Conservation (phyloP, 306 rosid genomes). For the Quercus mongolica region DNA sequence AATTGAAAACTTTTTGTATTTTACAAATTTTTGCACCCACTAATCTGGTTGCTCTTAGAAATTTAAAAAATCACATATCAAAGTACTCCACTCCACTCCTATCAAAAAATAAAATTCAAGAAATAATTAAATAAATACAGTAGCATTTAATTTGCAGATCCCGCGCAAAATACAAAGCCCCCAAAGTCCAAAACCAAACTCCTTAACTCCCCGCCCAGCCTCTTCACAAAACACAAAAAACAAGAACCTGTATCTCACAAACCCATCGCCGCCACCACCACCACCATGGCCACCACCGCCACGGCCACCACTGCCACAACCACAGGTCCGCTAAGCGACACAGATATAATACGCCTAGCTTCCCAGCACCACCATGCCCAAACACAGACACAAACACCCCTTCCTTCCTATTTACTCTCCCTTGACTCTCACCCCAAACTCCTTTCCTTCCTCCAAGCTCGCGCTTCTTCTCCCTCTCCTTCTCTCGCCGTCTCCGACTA, state of each 20-base stretch:
- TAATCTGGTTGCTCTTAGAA: too few species aligned
- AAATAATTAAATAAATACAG: background rate
- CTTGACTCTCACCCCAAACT: slow-evolving; percentile 25
- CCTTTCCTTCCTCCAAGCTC: slow-evolving; percentile 28
- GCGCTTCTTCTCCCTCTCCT: slow-evolving; percentile 24
- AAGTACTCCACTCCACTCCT: too few species aligned
- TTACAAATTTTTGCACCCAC: too few species aligned
- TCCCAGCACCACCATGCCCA: slow-evolving; percentile 3
- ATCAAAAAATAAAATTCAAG: too few species aligned
- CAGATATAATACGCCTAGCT: slow-evolving; percentile 33
- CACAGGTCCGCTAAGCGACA: slow-evolving; percentile 2
- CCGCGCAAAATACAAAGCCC: background rate
- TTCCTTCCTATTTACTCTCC: slow-evolving; percentile 30
- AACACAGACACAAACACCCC: background rate
- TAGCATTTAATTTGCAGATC: background rate
- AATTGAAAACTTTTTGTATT: too few species aligned
- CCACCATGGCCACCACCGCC: background rate
- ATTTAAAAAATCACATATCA: too few species aligned
- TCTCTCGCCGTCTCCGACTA: slow-evolving; percentile 34
- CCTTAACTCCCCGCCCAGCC: background rate
- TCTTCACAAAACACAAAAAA: background rate
- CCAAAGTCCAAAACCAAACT: too few species aligned
- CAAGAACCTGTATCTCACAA: background rate
- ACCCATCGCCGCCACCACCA: background rate
- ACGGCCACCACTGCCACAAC: background rate